phyloP scores from a whole-genome alignment of 352 stramenopile species.

The Phytophthora ohioensis region DNA sequence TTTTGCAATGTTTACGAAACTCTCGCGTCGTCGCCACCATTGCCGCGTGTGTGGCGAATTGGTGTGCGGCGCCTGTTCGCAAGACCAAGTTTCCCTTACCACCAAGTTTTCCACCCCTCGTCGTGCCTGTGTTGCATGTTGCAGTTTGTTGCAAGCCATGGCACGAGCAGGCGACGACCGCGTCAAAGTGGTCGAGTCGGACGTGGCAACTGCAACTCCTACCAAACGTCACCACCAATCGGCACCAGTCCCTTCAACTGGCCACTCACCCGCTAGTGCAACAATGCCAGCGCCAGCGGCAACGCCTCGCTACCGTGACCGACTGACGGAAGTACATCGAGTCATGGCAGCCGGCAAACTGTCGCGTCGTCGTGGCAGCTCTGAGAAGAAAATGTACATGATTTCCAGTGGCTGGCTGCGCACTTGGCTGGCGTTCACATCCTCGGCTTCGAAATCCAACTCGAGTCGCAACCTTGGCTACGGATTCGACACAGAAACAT shows the following conservation, averaged over 20 bases:
- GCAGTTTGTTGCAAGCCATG: slow-evolving; percentile 68
- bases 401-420: slow-evolving; percentile 70
- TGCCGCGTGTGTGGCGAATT: slow-evolving; percentile 84
- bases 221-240: slow-evolving; percentile 30
- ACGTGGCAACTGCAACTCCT: slow-evolving; percentile 22
- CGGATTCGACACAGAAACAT: slow-evolving; percentile 32
- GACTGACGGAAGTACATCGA: slow-evolving; percentile 69
- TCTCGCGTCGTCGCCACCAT: slow-evolving; percentile 79
- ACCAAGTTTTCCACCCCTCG: slow-evolving; percentile 62
- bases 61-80: slow-evolving; percentile 78
- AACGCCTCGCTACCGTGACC: slow-evolving; percentile 65
- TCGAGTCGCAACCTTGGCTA: slow-evolving; percentile 34
- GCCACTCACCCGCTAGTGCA: slow-evolving; percentile 26
- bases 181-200: slow-evolving; percentile 50
- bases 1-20: slow-evolving; percentile 76
- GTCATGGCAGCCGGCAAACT: slow-evolving; percentile 75
- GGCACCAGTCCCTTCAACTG: slow-evolving; percentile 18
- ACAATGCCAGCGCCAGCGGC: slow-evolving; percentile 23
- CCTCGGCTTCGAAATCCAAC: slow-evolving; percentile 37
- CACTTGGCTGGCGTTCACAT: slow-evolving; percentile 72
- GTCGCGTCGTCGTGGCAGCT: slow-evolving; percentile 55
- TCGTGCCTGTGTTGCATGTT: slow-evolving; percentile 69
- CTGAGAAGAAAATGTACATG: slow-evolving; percentile 64
- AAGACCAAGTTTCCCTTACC: slow-evolving; percentile 64
- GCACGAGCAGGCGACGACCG: slow-evolving; percentile 52